These are phyloP conservation scores for Diplodia sapinea DNA, from an alignment of 2,329 filamentous ascomycete species.

Conservation along the genomic window DNA sequence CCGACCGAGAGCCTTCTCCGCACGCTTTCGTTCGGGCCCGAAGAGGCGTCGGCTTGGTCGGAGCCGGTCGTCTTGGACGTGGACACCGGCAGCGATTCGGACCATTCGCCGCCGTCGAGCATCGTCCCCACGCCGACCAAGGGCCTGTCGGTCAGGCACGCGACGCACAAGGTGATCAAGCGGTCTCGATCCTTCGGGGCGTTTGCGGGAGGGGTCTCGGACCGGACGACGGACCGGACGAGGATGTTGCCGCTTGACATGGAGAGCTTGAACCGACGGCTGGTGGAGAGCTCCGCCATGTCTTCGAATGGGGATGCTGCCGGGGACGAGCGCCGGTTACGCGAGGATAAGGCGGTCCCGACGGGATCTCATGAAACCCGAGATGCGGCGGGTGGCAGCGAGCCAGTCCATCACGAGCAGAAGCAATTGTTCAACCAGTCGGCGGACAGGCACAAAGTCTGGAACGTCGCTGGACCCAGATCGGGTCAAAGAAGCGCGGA, in stretches of 20 bases:
- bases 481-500: background rate
- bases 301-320: background rate
- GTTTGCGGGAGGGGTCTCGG: background rate
- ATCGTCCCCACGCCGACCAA: conserved; percentile 20
- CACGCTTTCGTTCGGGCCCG: conserved; percentile 8
- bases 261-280: conserved; percentile 2
- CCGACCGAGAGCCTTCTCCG: conserved; percentile 2
- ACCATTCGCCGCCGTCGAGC: conserved; percentile 16
- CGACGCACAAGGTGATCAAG: background rate
- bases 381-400: background rate
- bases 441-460: background rate
- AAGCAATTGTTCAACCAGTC: background rate
- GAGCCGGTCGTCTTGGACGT: conserved; percentile 1
- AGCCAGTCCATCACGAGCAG: background rate
- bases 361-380: background rate
- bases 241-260: conserved; percentile 6
- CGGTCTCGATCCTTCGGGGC: background rate
- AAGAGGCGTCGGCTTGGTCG: conserved; percentile 22
- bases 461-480: background rate
- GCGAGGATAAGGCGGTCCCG: background rate
- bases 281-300: background rate
- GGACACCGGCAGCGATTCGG: background rate
- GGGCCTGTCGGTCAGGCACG: conserved; percentile 12
- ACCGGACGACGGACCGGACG: background rate
- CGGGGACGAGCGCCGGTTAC: background rate